phyloP scores from a whole-genome alignment of 352 stramenopile species.

The Peronospora belbahrii region DNA sequence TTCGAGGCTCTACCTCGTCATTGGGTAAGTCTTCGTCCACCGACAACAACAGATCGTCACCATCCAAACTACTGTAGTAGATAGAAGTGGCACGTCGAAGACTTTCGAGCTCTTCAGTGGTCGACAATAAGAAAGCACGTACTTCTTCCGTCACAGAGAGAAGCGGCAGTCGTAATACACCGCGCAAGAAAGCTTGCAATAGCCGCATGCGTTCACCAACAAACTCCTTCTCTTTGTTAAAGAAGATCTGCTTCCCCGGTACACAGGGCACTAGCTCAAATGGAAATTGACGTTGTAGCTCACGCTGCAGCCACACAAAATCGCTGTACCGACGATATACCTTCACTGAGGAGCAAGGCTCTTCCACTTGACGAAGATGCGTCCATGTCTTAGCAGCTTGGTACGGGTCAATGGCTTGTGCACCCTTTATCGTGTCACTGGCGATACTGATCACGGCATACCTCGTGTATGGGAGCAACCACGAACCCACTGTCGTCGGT shows the following conservation, averaged over 20 bases:
- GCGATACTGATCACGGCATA: conserved; percentile 79
- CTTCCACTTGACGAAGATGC: conserved; percentile 57
- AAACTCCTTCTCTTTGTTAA: conserved; percentile 84
- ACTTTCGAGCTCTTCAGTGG: conserved; percentile 75
- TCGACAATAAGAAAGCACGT: conserved; percentile 65
- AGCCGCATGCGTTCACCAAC: conserved; percentile 75
- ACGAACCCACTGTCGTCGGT: conserved; percentile 71
- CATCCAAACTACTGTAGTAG: conserved; percentile 35
- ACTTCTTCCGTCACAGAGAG: conserved; percentile 66
- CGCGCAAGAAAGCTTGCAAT: conserved; percentile 70
- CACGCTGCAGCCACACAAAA: conserved; percentile 76
- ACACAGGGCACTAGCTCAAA: conserved; percentile 70
- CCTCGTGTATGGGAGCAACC: conserved; percentile 75
- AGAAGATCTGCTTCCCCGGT: conserved; percentile 70
- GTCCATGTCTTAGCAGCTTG: conserved; percentile 71
- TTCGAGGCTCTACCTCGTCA: conserved; percentile 25
- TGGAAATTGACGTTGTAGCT: conserved; percentile 58
- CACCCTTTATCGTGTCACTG: conserved; percentile 36
- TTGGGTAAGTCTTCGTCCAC: conserved; percentile 32
- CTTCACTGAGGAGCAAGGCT: conserved; percentile 67
- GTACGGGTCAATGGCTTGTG: conserved; percentile 49
- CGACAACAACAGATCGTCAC: conserved; percentile 35
- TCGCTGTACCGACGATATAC: conserved; percentile 83
- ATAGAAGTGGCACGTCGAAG: conserved; percentile 39
- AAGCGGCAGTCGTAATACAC: conserved; percentile 58